Percentiles rank a stretch among this genome's conserved stretches.
phyloP scores from a whole-genome alignment of 2,329 filamentous ascomycete genomes.

The Aureobasidium sp. region DNA sequence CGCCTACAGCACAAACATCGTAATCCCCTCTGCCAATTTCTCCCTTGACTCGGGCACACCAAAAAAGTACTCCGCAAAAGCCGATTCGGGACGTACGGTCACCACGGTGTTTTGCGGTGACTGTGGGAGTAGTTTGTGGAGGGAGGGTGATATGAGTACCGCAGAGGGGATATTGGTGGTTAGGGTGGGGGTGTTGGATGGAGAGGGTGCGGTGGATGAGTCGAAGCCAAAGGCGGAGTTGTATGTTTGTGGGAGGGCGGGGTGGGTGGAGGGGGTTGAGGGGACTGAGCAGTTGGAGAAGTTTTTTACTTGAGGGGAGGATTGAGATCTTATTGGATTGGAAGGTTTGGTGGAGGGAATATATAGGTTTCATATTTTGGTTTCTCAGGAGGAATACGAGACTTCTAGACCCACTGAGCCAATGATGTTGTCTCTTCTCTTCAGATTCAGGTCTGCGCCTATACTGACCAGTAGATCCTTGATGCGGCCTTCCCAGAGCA shows the following conservation, averaged over 20 bases:
- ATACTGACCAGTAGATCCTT: slow-evolving; percentile 91
- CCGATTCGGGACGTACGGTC: background rate
- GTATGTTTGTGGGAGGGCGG: background rate
- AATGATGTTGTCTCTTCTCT: slow-evolving; percentile 68
- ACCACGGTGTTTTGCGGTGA: background rate
- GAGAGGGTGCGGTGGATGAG: background rate
- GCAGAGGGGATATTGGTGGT: background rate
- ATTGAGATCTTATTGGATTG: too few species aligned
- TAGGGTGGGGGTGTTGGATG: background rate
- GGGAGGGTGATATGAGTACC: background rate
- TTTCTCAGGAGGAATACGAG: slow-evolving; percentile 74
- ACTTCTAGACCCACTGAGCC: slow-evolving; percentile 70
- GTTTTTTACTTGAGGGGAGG: background rate
- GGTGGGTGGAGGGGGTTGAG: background rate
- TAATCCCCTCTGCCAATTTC: background rate
- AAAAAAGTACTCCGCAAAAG: background rate
- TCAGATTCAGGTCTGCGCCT: slow-evolving; percentile 77
- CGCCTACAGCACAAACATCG: background rate
- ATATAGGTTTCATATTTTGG: too few species aligned
- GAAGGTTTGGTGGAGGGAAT: too few species aligned
- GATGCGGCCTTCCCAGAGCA: slow-evolving; percentile 87
- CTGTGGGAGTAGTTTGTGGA: background rate
- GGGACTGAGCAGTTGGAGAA: background rate
- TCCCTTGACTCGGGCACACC: background rate
- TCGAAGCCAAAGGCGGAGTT: background rate